Conservation (phyloP, 1,139 yeast genomes). For the Geotrichum histeridarum region DNA sequence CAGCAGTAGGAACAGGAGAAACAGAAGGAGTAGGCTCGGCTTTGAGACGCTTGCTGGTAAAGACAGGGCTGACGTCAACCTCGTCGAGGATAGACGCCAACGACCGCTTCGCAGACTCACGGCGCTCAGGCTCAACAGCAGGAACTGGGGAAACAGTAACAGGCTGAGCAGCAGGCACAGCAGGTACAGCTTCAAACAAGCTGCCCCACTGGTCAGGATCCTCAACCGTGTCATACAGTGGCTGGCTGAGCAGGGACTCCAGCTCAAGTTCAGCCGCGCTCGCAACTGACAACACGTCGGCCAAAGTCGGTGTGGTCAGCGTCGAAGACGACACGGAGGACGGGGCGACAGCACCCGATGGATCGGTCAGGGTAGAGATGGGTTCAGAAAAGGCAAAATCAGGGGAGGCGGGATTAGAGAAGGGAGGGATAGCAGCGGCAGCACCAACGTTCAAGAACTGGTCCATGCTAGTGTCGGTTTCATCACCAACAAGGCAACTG, state of each 20-base stretch:
- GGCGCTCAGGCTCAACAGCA: neutral
- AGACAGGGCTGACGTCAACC: neutral
- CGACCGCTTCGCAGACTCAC: too few species aligned
- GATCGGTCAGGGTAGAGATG: too few species aligned
- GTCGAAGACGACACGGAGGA: neutral
- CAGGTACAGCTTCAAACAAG: neutral
- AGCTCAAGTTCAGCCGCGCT: neutral
- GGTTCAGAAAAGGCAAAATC: too few species aligned
- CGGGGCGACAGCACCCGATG: neutral
- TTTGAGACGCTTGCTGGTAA: neutral
- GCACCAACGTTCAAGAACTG: neutral
- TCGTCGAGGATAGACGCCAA: too few species aligned
- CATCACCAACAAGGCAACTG: too few species aligned
- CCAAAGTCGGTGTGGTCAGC: neutral
- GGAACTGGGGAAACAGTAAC: too few species aligned
- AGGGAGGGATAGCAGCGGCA: neutral
- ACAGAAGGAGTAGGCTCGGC: neutral
- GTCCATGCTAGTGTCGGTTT: neutral
- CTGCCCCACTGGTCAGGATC: neutral
- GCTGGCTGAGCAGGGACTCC: neutral
- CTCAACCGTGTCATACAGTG: neutral
- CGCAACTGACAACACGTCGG: neutral
- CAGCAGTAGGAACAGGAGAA: neutral
- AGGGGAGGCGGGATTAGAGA: neutral
- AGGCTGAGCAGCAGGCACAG: neutral